These are phyloP conservation scores for Arthrinium phaeospermum DNA, from an alignment of 2,329 filamentous ascomycete genomes.

Conservation along the genomic window DNA sequence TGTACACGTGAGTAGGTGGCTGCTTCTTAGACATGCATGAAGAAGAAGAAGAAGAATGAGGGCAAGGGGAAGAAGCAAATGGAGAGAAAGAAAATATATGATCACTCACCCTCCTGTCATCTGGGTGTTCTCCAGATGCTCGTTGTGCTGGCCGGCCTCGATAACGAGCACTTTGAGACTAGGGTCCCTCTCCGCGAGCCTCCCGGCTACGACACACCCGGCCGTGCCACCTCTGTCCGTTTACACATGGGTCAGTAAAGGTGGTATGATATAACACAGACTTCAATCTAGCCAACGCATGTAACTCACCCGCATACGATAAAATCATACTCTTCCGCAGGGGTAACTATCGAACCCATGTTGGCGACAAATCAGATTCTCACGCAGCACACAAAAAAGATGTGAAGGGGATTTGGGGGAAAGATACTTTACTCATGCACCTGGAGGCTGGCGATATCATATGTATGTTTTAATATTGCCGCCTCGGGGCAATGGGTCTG, in stretches of 20 bases:
- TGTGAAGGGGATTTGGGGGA: not conserved
- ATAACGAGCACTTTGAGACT: slow-evolving; percentile 40
- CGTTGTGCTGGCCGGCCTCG: slow-evolving; percentile 46
- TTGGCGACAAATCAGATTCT: not conserved
- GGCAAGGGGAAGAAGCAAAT: not conserved
- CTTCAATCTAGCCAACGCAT: not conserved
- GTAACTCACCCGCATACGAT: slow-evolving; percentile 42
- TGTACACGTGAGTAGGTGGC: not conserved
- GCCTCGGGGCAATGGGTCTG: not conserved
- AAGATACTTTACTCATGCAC: not conserved
- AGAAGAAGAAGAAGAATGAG: not conserved
- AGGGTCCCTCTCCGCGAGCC: slow-evolving; percentile 42
- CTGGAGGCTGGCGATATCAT: not conserved
- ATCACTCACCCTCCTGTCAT: slow-evolving; percentile 55
- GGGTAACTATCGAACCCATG: not conserved
- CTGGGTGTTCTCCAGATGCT: slow-evolving; percentile 53
- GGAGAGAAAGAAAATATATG: not conserved
- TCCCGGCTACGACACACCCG: slow-evolving; percentile 44
- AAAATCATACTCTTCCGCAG: slow-evolving; percentile 37
- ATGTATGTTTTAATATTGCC: not conserved
- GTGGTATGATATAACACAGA: not conserved
- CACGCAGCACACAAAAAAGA: not conserved
- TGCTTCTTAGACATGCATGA: not conserved
- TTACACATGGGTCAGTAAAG: slow-evolving; percentile 2
- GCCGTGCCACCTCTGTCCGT: slow-evolving; percentile 41